Conservation (phyloP, 768 basidiomycete species). For the Psilocybe cyanescens region DNA sequence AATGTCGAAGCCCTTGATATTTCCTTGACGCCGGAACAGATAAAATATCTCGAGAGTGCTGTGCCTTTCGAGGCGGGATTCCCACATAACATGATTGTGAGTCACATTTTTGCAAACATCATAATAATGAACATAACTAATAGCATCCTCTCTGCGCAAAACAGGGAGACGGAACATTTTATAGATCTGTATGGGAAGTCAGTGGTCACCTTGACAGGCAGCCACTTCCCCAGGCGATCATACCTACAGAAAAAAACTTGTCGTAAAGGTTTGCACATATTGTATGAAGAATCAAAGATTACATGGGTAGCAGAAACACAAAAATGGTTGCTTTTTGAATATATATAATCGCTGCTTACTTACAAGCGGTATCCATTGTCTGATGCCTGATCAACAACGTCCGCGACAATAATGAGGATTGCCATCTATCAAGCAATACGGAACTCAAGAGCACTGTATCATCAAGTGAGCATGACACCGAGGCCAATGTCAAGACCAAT, state of each 20-base stretch:
- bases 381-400: no score
- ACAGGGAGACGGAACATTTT: constrained; percentile 18
- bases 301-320: no score
- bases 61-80: constrained; percentile 53
- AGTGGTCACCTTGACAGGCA: constrained; percentile 18
- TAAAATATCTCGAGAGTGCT: constrained; percentile 45
- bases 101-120: constrained; percentile 12
- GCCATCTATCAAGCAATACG: no score
- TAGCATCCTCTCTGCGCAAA: neutral
- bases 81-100: constrained; percentile 37
- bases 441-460: no score
- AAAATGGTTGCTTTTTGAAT: no score
- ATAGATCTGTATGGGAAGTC: constrained; percentile 12
- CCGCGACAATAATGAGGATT: no score
- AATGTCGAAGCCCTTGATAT: constrained; percentile 58
- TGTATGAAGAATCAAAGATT: no score
- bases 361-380: no score
- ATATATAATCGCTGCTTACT: no score
- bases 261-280: neutral
- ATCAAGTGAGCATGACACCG: no score
- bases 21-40: constrained; percentile 46
- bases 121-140: neutral
- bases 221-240: constrained; percentile 12
- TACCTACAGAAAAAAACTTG: neutral
- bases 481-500: no score